Percentiles rank a stretch among this genome's conserved stretches.
These are phyloP conservation scores for Coemansia sp. DNA, from an alignment of 192 early-diverging fungal genomes.

Conservation along the genomic window DNA sequence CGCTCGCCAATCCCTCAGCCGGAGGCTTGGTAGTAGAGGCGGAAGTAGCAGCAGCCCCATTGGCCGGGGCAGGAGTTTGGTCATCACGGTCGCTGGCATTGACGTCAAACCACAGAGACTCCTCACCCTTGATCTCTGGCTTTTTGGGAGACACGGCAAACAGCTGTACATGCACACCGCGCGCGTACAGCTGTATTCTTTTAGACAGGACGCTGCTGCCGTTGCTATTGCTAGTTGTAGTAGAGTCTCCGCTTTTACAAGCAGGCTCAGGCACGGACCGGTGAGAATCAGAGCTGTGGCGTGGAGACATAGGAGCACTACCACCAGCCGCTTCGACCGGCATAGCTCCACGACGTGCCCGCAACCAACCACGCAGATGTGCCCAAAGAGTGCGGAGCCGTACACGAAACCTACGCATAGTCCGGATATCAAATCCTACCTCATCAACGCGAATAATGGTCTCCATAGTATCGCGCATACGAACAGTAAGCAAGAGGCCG, in stretches of 20 bases:
- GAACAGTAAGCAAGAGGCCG: constrained; percentile 27
- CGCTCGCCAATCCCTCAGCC: neutral
- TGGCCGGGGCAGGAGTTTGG: neutral
- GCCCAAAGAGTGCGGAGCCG: constrained; percentile 17
- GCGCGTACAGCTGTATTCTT: constrained; percentile 47
- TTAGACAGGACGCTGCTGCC: constrained; percentile 24
- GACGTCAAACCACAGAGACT: constrained; percentile 26
- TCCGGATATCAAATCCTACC: constrained; percentile 46
- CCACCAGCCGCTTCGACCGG: neutral
- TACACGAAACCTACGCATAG: constrained; percentile 44
- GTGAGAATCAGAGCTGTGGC: constrained; percentile 21
- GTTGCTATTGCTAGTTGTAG: neutral
- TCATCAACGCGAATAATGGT: constrained; percentile 33
- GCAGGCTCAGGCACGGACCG: neutral
- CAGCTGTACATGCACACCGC: constrained; percentile 42
- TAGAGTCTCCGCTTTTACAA: neutral
- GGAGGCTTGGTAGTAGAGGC: neutral
- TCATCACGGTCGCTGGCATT: neutral
- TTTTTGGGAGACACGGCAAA: constrained; percentile 8
- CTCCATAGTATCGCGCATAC: constrained; percentile 17
- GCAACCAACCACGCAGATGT: constrained; percentile 4
- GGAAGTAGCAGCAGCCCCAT: neutral
- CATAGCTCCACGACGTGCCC: neutral
- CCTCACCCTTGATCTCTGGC: neutral
- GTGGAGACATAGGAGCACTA: constrained; percentile 1